A percentile compares a stretch with the other conserved stretches of the same genome.
Evolutionary conservation across 179 eudicot species (phyloP).

Genomic region (Amaranthus tricolor): DNA sequence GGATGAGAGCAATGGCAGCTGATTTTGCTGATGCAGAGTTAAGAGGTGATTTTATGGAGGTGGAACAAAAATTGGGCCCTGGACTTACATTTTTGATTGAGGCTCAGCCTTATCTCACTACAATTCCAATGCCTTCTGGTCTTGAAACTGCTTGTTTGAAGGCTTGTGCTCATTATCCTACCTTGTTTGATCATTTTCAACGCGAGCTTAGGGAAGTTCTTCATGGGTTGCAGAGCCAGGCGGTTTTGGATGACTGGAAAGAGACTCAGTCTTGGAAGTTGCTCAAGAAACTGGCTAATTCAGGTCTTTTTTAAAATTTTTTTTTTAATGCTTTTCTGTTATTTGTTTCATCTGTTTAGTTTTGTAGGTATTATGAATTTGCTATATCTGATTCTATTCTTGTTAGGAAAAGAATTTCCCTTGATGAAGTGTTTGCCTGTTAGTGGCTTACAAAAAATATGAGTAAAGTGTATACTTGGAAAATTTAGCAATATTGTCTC

Average conservation of each 20-base stretch:
- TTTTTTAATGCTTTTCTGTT: background rate
- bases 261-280: slow-evolving; percentile 69
- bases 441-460: too few relatives aligned
- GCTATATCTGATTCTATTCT: too few relatives aligned
- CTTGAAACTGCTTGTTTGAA: slow-evolving; percentile 70
- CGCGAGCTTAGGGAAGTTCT: slow-evolving; percentile 76
- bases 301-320: slow-evolving; percentile 38
- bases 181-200: slow-evolving; percentile 79
- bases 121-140: slow-evolving; percentile 81
- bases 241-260: slow-evolving; percentile 46
- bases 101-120: slow-evolving; percentile 74
- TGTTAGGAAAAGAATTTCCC: too few relatives aligned
- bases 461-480: too few relatives aligned
- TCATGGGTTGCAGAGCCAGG: slow-evolving; percentile 45
- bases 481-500: too few relatives aligned
- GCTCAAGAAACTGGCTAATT: slow-evolving; percentile 65
- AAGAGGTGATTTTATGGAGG: slow-evolving; percentile 63
- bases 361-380: too few relatives aligned
- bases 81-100: slow-evolving; percentile 73
- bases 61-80: slow-evolving; percentile 63
- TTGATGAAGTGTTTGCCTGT: too few relatives aligned
- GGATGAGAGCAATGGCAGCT: slow-evolving; percentile 79
- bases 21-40: slow-evolving; percentile 63
- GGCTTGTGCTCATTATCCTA: slow-evolving; percentile 84
- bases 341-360: background rate